Base-by-base conservation (phyloP, 2,329 filamentous ascomycete genomes). In the Curvularia sp. region DNA sequence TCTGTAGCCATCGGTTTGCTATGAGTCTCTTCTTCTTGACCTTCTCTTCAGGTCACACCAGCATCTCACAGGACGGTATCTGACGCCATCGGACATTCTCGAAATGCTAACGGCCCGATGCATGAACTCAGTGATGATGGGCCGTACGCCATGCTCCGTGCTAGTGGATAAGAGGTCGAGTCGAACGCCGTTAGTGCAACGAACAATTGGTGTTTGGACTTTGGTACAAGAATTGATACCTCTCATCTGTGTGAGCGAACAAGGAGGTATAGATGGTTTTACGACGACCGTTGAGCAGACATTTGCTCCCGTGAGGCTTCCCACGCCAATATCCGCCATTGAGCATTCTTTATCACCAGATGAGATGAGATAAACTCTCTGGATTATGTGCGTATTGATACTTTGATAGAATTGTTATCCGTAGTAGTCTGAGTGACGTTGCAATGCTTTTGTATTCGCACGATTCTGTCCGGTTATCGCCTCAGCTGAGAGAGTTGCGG, bases 61-160 rank as follows among this genome's bases (percentile, higher is more conserved):
- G 22, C 22, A 24, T 24, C 22, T 24, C 22, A 24, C 22, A 24
- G 22, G 59, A 35, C 75, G 71, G 72, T 74, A 65, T 60, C 49
- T 30, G 44, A 63, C 63, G 18, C 68, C 70, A 43, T 44, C 22
- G 49, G 53, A 10, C 30, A 18, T 31, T n/a, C 43, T 31, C 49
- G 49, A 38, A 20, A 39, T 5, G 15, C 48, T 12, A 51, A 55
- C 4, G 41, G 42, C 8, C 43, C 53, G 24, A 49, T 53, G 24
- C 46, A 33, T 12, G 49, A 52, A 22, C 51, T 50, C 48, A 15
- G 18, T 13, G 48, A 49, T 15, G 60, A 50, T 6, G 49, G 54
- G 8, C 53, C 58, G 18, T 55, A 56, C 8, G 58, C 54, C 8
- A 47, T 52, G 26, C 49, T 61, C 13, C 28, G 48, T 28, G 60